Percentiles rank a stretch among this genome's conserved stretches.
These are phyloP conservation scores for Cynara cardunculus DNA, from an alignment of 129 eudicot genomes.

Conservation along the genomic window DNA sequence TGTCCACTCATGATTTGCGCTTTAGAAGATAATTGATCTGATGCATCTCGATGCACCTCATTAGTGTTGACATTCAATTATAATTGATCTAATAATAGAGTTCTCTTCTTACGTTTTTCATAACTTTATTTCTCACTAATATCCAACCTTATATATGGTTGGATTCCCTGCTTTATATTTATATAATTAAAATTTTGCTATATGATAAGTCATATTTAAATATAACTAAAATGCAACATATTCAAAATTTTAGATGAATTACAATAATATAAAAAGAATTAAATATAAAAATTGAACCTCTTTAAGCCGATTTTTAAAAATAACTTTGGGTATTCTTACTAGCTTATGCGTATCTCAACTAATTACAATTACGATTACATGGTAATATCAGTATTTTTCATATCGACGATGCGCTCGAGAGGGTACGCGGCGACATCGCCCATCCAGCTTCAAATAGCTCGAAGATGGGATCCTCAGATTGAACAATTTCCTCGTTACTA, in stretches of 20 bases:
- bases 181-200: too few species aligned
- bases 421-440: slow-evolving; percentile 35
- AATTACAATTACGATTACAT: slow-evolving; percentile 7
- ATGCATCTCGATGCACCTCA: too few species aligned
- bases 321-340: background rate
- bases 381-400: background rate
- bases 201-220: background rate
- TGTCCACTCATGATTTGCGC: too few species aligned
- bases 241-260: background rate
- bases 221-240: background rate
- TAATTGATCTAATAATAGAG: too few species aligned
- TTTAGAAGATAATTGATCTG: too few species aligned
- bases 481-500: slow-evolving; percentile 11
- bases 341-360: background rate
- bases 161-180: too few species aligned
- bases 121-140: too few species aligned
- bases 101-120: too few species aligned
- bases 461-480: slow-evolving; percentile 36
- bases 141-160: too few species aligned
- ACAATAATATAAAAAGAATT: background rate
- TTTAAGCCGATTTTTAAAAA: background rate
- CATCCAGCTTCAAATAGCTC: slow-evolving; percentile 48
- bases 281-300: background rate
- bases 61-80: too few species aligned
- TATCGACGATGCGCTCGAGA: slow-evolving; percentile 7